A percentile compares a stretch with the other conserved stretches of the same genome.
Evolutionary conservation across 306 rosid species (phyloP).

Genomic region (Cajanus cajan): DNA sequence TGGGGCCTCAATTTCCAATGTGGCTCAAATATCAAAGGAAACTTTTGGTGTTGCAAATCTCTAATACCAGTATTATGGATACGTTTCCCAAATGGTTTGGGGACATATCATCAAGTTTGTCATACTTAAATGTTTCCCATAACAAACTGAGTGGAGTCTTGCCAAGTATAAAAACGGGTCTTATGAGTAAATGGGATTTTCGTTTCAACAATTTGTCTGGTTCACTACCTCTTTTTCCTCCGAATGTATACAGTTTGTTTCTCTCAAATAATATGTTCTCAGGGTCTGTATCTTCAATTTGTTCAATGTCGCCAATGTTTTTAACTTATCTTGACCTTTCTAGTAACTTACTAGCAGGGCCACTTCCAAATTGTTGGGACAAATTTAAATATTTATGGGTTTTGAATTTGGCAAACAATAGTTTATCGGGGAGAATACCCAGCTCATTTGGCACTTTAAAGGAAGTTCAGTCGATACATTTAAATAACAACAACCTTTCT

Average conservation of each 20-base stretch:
- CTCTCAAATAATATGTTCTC: neutral
- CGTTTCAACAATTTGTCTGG: neutral
- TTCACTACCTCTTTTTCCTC: neutral
- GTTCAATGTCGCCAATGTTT: neutral
- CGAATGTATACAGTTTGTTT: no score
- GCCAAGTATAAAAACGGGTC: neutral
- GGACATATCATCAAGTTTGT: neutral
- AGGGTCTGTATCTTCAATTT: neutral
- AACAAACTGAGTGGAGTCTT: neutral
- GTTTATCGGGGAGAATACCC: neutral
- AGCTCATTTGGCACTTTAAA: neutral
- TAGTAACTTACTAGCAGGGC: neutral
- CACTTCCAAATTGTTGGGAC: constrained; percentile 27
- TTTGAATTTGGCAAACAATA: neutral
- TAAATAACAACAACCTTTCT: neutral
- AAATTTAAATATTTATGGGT: neutral
- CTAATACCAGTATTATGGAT: constrained; percentile 19
- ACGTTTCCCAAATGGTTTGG: constrained; percentile 17
- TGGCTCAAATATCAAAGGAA: constrained; percentile 37
- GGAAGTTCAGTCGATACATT: neutral
- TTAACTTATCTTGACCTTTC: neutral
- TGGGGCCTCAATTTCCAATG: constrained; percentile 44
- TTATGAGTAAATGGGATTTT: neutral
- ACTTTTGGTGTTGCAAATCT: neutral
- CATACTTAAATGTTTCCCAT: neutral